Evolutionary conservation across 768 basidiomycete genomes (phyloP), one percentile per base, ranked within the genome.

Genomic region (Chlorophyllum brunneum): DNA sequence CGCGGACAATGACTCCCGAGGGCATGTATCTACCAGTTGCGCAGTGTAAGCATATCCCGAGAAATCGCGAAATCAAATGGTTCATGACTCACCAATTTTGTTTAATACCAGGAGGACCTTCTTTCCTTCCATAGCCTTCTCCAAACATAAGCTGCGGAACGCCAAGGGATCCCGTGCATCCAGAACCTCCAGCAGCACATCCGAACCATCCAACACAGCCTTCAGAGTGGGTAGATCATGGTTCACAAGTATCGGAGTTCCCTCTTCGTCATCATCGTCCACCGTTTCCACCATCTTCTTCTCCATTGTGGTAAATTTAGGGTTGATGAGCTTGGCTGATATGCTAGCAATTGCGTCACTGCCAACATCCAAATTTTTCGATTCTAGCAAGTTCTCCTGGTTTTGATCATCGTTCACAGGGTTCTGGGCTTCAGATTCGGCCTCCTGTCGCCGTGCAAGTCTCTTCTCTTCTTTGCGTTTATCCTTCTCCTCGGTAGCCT

Each of bases 101-200:
- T 88, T 95, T 48, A 97, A 66, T 15, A 95, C 73, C n/a, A 93
- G 67, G 16, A 86, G 59, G 10, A 86, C 15, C 48, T 67, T 65
- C 67, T 74, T 54, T 66, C 78, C 54, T 16, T 63, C 70, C 30
- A 67, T 66, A 16, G 70, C 67, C 18, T 76, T 68, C 63, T 94
- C 90, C 44, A 92, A 51, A 54, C 77, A 75, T 27, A 65, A 63
- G 60, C 86, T 89, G 45, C 92, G 76, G 63, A 79, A 84, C 16
- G 87, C 74, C 9, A 80, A 64, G 9, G 94, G 92, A 64, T 95
- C 94, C 42, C 92, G 77, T 1, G 86, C 88, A 63, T 95, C 94
- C 38, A 95, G 75, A 11, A 95, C 80, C 65, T 93, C 75, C 20
- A 95, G 54, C 2, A 94, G 66, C 5, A 91, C 85, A 65, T 97